Evolutionary conservation across 148 eudicot species (phyloP), one percentile per base, ranked within the genome.

Genomic region (Nepenthes gracilis): DNA sequence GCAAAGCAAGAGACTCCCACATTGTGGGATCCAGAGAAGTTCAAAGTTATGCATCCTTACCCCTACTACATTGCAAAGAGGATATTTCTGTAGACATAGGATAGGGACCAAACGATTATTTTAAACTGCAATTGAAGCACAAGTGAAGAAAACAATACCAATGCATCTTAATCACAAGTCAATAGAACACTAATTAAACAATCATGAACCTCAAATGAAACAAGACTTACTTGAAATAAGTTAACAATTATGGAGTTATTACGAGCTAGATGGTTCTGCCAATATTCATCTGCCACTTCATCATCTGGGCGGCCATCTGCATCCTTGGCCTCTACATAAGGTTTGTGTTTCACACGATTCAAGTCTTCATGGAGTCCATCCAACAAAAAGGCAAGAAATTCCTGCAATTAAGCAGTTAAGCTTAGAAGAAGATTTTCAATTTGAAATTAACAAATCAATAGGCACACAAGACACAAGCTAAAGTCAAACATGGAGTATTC

Each of bases 311-410:
- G 71, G 45, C 75, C 80, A 67, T 79, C 87, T 59, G 72, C 75
- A 67, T 91, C 88, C 57, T 58, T 73, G 67, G 67, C 66, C 60
- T 85, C 83, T 47, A 79, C 58, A 62, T 83, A 85, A 66, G 93
- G 93, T 63, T 85, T 83, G 47, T 55, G 56, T 74, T 80, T 91
- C 60, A 85, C 93, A 60, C 93, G 90, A 74, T 91, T 91, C 63
- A 91, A 79, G 72, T 87, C 97, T 82, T 91, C 93, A 70, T 83
- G 96, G 45, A 91, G 93, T 33, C 90, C 90, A 80, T 91, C 90
- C 85, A 91, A 77, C 54, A 91, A 75, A 75, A 85, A 87, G 47
- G 96, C 77, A 68, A 91, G 80, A 60, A 91, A 79, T 64, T 91
- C 97, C 97, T 91, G 69, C 62, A 64, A 14, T 62, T 55, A 67